Evolutionary conservation across 352 stramenopile genomes (phyloP), one percentile per base, ranked within the genome.

Genomic region (Phytophthora pinifolia): DNA sequence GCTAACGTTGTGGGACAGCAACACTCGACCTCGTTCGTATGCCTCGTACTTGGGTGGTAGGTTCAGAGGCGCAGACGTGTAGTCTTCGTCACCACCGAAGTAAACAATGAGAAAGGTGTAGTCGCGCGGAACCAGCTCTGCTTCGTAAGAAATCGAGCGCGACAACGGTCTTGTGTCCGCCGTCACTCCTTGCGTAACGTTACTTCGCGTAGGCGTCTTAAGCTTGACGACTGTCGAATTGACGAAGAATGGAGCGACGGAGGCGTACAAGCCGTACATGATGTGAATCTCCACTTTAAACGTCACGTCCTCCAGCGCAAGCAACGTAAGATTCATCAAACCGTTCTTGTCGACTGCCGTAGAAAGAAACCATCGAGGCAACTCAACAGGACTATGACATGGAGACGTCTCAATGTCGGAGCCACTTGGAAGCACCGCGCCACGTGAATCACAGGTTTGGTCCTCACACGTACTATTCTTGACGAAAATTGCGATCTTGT

Each of bases 211-310:
- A 0, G 87, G 84, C 0, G 74, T 77, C 58, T 89, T 90, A 27
- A 96, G 88, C 12, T 79, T 65, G 3, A 98, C 81, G 2, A 67
- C 80, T 22, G 94, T 96, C 8, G 92, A 90, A 50, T 98, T 97
- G 22, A 89, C 67, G 59, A 99, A 99, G 42, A 97, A 94, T 22
- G 89, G 72, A 2, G 85, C 83, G 0, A 80, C 54, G 0, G 96
- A 65, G 1, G 91, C 59, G 44, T 94, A 98, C 13, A 98, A 41
- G 9, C 96, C 96, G 67, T 99, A 88, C 48, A 97, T 82, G 42
- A 99, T 81, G 54, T 99, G 96, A 15, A 99, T 76, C 62, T 98
- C 93, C 17, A 98, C 84, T 43, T 97, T 97, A 48, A 99, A 85
- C 7, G 96, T 79, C 15, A 98, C 70, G 74, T 99, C 96, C 45